Percentiles rank a stretch among this genome's conserved stretches.
Conservation (phyloP, 768 basidiomycete species). For the Agrocybe pediades region DNA sequence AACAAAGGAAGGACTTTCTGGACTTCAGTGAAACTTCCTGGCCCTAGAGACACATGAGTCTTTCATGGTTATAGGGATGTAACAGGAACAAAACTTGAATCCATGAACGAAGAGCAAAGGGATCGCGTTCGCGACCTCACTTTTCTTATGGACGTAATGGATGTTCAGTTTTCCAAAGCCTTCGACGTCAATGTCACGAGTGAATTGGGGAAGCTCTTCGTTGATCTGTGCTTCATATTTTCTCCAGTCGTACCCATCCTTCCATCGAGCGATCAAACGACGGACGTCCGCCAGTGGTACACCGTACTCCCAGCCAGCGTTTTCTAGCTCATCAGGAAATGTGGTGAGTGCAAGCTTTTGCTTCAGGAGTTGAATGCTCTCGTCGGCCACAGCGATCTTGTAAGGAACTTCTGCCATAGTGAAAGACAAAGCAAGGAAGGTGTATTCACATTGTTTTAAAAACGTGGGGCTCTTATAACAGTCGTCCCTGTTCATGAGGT, state of each 20-base stretch:
- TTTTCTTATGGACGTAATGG: constrained; percentile 62
- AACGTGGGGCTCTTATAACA: not conserved
- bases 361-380: constrained; percentile 37
- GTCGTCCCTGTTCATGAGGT: not conserved
- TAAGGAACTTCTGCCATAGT: constrained; percentile 32
- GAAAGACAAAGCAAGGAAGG: not conserved
- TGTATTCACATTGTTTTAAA: not conserved
- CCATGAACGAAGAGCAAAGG: constrained; percentile 66
- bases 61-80: not conserved
- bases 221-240: constrained; percentile 53
- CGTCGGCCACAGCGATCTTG: constrained; percentile 47
- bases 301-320: constrained; percentile 55
- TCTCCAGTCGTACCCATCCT: constrained; percentile 57
- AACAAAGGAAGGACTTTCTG: not conserved
- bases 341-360: constrained; percentile 47
- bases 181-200: constrained; percentile 48
- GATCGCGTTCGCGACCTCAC: constrained; percentile 44
- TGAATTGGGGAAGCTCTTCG: constrained; percentile 55
- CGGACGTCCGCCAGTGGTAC: constrained; percentile 49
- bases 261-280: constrained; percentile 53
- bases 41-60: not conserved
- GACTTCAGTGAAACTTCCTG: constrained; percentile 2
- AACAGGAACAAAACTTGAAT: constrained; percentile 31
- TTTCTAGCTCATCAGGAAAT: constrained; percentile 62
- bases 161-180: constrained; percentile 45